These are phyloP conservation scores for Paxillus ammoniavirescens DNA, from an alignment of 768 basidiomycete genomes.

Conservation along the genomic window DNA sequence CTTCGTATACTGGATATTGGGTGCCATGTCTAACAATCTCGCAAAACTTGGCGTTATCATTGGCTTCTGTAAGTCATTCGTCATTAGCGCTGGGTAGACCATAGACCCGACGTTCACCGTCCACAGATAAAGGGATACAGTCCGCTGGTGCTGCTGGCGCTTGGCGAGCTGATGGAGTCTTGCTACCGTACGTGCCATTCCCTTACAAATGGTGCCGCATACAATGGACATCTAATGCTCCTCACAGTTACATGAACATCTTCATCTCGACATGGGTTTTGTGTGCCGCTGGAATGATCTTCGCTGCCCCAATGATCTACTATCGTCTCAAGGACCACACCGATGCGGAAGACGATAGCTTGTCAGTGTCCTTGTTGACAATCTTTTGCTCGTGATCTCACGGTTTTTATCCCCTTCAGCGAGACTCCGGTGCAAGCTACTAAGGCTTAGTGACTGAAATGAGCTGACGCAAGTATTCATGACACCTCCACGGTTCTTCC, in stretches of 20 bases:
- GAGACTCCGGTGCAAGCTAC: neutral
- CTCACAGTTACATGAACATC: conserved; percentile 59
- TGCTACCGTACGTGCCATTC: conserved; percentile 50
- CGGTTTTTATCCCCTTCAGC: conserved; percentile 2
- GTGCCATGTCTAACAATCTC: conserved; percentile 82
- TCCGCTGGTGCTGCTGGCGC: conserved; percentile 72
- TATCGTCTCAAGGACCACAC: conserved; percentile 63
- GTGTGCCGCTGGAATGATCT: conserved; percentile 60
- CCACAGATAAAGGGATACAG: conserved; percentile 67
- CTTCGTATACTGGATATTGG: conserved; percentile 79
- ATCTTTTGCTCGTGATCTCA: conserved; percentile 1
- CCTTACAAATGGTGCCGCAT: neutral
- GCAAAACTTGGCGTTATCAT: conserved; percentile 76
- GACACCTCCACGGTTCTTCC: too few relatives aligned
- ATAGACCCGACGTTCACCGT: neutral
- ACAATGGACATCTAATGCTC: neutral
- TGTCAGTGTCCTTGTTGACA: conserved; percentile 34
- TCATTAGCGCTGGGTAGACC: neutral
- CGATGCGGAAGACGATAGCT: conserved; percentile 48
- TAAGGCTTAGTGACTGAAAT: too few relatives aligned
- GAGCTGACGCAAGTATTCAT: too few relatives aligned
- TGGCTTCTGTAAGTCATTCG: conserved; percentile 66
- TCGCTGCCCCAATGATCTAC: conserved; percentile 73
- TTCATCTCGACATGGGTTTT: conserved; percentile 76
- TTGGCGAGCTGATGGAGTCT: conserved; percentile 68